Base-by-base conservation (phyloP, 345 rosid species). In the Syzygium aqueum region DNA sequence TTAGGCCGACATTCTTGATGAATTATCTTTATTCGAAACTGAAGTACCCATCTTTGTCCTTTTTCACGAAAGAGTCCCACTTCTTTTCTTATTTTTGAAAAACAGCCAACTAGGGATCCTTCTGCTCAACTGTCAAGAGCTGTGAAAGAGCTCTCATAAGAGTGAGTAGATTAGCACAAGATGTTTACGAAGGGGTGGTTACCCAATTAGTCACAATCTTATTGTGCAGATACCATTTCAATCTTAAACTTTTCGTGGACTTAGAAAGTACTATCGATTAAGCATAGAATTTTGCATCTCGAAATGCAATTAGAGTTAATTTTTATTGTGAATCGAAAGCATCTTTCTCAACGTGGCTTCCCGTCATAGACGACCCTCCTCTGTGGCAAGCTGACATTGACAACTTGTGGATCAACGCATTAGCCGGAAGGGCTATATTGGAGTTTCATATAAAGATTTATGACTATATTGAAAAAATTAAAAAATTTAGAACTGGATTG, bases 141-240 rank as follows among this genome's bases (percentile, higher is more conserved):
- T 4, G 63, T 57, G 63, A 4, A 57, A 12, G 27, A 19, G 14
- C 27, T 37, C n/a, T n/a, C 80, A 5, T 33, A 37, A 37, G 15
- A 73, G 49, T 9, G 49, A 40, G 82, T 9, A 73, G 82, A 40
- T 73, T 37, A 73, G 8, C 15, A 19, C 4, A 9, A 65, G 77
- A 65, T 30, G 22, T 7, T 65, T 30, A 7, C 1, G 1, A 1
- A 73, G 25, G 14, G 13, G 49, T 19, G 5, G 2, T 73, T 33
- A 10, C 23, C 49, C 6, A 19, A 11, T 13, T 2, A 0, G 7
- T 19, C 46, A 3, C 19, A 33, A 67, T 33, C 2, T 3, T 17
- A 17, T 33, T 5, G 0, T 8, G 1, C 2, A 23, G 0, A 33
- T 33, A 6, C 1, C 0, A 2, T 17, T 67, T 33, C 12, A 9